A percentile compares a stretch with the other conserved stretches of the same genome.
Evolutionary conservation across 345 rosid genomes (phyloP).

Genomic region (Populus simonii): DNA sequence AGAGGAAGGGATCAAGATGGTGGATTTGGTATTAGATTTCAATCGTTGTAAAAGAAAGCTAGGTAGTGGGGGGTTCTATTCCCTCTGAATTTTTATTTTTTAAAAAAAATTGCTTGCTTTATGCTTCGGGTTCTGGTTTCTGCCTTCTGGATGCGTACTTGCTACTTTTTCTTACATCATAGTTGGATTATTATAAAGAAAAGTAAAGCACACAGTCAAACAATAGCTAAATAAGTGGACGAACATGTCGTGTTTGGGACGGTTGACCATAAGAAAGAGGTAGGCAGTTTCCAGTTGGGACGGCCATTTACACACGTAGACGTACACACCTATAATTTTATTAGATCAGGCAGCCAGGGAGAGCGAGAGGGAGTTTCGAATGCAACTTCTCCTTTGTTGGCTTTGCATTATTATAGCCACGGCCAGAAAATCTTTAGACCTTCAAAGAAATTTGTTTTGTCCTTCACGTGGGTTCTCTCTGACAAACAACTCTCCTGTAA

Average conservation of each 20-base stretch:
- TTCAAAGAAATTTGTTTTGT: no score
- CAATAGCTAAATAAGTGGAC: slow-evolving; percentile 32
- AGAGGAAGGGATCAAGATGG: slow-evolving; percentile 19
- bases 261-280: slow-evolving; percentile 45
- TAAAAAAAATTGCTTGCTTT: slow-evolving; percentile 5
- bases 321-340: no score
- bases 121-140: background rate
- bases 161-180: slow-evolving; percentile 7
- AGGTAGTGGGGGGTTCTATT: slow-evolving; percentile 15
- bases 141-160: slow-evolving; percentile 28
- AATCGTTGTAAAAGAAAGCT: slow-evolving; percentile 8
- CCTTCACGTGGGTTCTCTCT: no score
- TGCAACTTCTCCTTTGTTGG: no score
- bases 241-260: slow-evolving; percentile 36
- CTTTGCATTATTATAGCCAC: no score
- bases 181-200: slow-evolving; percentile 2
- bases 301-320: no score
- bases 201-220: slow-evolving; percentile 35
- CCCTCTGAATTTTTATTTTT: background rate
- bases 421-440: no score
- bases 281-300: slow-evolving; percentile 15
- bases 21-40: slow-evolving; percentile 43
- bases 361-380: no score
- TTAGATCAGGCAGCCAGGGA: no score
- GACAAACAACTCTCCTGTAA: no score